Conservation (phyloP, 805 yeast genomes). For the Wickerhamomyces canadensis region DNA sequence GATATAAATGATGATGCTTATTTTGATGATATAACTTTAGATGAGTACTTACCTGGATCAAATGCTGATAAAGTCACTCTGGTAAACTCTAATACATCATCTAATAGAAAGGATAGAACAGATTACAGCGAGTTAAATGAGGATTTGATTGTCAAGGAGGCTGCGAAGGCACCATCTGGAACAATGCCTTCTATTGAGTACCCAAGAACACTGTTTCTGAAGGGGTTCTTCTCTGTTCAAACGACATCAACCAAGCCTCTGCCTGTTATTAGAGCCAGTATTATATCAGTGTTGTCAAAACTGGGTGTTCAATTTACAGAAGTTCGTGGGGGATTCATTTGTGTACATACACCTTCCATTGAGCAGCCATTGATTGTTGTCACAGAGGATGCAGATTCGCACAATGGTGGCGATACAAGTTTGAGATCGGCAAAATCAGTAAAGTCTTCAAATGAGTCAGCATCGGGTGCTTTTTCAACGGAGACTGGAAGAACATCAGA, state of each 20-base stretch:
- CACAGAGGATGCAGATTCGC: slow-evolving; percentile 4
- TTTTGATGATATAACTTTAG: slow-evolving; percentile 52
- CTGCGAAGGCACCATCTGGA: slow-evolving; percentile 60
- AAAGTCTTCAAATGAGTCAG: slow-evolving; percentile 13
- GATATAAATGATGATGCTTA: slow-evolving; percentile 39
- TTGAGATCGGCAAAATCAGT: slow-evolving; percentile 6
- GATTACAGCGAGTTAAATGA: slow-evolving; percentile 34
- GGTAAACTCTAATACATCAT: slow-evolving; percentile 15
- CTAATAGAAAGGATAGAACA: slow-evolving; percentile 6
- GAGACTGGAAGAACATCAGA: slow-evolving; percentile 1
- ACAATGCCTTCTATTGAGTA: slow-evolving; percentile 92
- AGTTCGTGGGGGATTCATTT: slow-evolving; percentile 90
- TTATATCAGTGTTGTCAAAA: slow-evolving; percentile 68
- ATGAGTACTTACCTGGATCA: slow-evolving; percentile 36
- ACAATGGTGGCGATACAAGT: slow-evolving; percentile 5
- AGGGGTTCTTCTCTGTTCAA: slow-evolving; percentile 92
- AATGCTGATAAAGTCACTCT: slow-evolving; percentile 15
- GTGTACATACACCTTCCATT: slow-evolving; percentile 59
- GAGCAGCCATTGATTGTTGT: slow-evolving; percentile 4
- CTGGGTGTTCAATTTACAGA: slow-evolving; percentile 80
- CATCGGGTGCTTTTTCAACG: slow-evolving; percentile 8
- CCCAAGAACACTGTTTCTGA: slow-evolving; percentile 84
- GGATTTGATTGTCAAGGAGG: slow-evolving; percentile 40
- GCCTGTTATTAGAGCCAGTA: slow-evolving; percentile 80
- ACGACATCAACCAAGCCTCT: slow-evolving; percentile 91